Evolutionary conservation across 2,329 filamentous ascomycete species (phyloP), one percentile per base, ranked within the genome.

Genomic region (Xylaria hypoxylon): DNA sequence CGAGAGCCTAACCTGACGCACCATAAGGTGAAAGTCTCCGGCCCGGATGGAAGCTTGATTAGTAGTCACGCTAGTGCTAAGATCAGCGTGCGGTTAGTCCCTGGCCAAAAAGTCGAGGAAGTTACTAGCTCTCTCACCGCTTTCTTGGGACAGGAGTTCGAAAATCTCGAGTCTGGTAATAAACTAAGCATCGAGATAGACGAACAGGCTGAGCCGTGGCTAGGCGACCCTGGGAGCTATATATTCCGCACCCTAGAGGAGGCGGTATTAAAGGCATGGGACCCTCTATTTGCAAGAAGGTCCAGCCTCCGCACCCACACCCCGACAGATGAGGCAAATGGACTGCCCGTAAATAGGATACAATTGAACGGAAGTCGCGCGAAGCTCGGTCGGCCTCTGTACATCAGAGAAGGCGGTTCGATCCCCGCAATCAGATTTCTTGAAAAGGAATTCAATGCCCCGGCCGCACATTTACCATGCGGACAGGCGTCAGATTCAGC

Each of bases 371-470:
- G 68, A 51, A 44, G 40, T 10, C 44, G 67, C 42, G 79, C 81
- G 3, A 84, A 82, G 68, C 72, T 74, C 11, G 79, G 82, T 7
- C 91, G 90, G 73, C 95, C 94, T 0, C 84, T 99, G 3, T 98
- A 97, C 77, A 99, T 99, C 72, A 88, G 96, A 10, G 96, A 99
- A 80, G 96, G 96, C 13, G 96, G 96, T 5, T 96, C 92, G 0
- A 99, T 99, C 72, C 96, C 96, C 0, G 93, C 93, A 0, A 98
- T 98, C 63, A 85, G 96, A 5, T 98, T 98, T 76, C 77, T 98
- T 42, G 95, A 98, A 78, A 97, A 97, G 81, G 93, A 97, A 74
- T 97, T 98, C 76, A 86, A 86, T 2, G 96, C 96, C 0, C 94
- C 94, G 0, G 95, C 96, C 0, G 95, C 95, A 0, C 94, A 98